A percentile compares a stretch with the other conserved stretches of the same genome.
These are phyloP conservation scores for Yarrowia sp. DNA, from an alignment of 805 yeast genomes.

Conservation along the genomic window DNA sequence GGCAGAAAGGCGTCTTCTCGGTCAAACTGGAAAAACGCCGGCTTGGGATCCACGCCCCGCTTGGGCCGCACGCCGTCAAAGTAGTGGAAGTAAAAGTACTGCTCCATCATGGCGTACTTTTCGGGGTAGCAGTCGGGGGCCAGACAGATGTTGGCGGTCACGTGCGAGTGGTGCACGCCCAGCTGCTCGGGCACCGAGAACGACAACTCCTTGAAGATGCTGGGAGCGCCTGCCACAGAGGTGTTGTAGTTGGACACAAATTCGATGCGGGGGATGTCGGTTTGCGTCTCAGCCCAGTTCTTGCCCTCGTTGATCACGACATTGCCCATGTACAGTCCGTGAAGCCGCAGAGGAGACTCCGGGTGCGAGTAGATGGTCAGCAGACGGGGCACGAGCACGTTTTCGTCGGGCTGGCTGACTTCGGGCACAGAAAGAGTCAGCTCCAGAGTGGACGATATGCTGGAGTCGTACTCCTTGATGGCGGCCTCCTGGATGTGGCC, in stretches of 20 bases:
- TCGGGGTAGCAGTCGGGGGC: slow-evolving; percentile 35
- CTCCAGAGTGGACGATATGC: slow-evolving; percentile 15
- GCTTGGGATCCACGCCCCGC: slow-evolving; percentile 35
- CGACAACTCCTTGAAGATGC: slow-evolving; percentile 20
- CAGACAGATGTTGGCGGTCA: slow-evolving; percentile 32
- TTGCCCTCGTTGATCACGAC: slow-evolving; percentile 36
- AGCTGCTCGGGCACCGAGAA: slow-evolving; percentile 26
- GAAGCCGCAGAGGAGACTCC: slow-evolving; percentile 19
- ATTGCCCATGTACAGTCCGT: slow-evolving; percentile 35
- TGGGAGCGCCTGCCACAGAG: not conserved
- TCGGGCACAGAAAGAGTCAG: slow-evolving; percentile 5
- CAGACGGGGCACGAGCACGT: slow-evolving; percentile 15
- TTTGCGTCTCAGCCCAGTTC: slow-evolving; percentile 34
- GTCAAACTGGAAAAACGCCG: slow-evolving; percentile 25
- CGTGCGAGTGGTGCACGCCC: slow-evolving; percentile 21
- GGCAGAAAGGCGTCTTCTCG: slow-evolving; percentile 3
- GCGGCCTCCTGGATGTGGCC: slow-evolving; percentile 20
- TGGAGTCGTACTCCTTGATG: slow-evolving; percentile 23
- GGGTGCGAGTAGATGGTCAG: slow-evolving; percentile 33
- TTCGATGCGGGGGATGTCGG: slow-evolving; percentile 35
- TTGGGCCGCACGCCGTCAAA: slow-evolving; percentile 37
- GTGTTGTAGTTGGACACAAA: slow-evolving; percentile 38
- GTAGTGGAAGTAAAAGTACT: slow-evolving; percentile 34
- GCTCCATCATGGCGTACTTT: slow-evolving; percentile 36
- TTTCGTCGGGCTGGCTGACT: not conserved